Conservation (phyloP, 2,329 filamentous ascomycete genomes). For the Aspergillus unguis region DNA sequence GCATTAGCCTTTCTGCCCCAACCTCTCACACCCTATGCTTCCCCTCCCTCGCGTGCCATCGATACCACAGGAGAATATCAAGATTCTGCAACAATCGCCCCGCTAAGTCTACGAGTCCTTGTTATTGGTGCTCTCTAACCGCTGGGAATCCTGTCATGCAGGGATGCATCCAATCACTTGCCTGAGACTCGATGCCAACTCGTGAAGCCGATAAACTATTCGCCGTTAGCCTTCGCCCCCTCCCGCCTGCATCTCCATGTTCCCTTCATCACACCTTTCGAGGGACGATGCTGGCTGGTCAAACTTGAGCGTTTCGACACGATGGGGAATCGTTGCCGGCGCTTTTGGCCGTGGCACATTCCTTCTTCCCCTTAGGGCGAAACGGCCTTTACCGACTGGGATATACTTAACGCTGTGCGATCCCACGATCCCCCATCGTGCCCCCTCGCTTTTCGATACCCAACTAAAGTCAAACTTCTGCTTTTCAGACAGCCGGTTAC, state of each 20-base stretch:
- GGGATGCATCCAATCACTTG: constrained; percentile 12
- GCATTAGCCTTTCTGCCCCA: constrained; percentile 15
- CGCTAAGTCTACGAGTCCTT: constrained; percentile 5
- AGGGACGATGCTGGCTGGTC: constrained; percentile 8
- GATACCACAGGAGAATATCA: constrained; percentile 5
- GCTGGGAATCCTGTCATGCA: constrained; percentile 18
- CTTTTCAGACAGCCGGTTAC: background rate
- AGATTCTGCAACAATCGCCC: constrained; percentile 1
- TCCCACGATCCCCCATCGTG: constrained; percentile 6
- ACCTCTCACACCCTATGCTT: constrained; percentile 10
- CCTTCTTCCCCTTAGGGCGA: constrained; percentile 11
- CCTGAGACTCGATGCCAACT: background rate
- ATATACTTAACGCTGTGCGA: constrained; percentile 17
- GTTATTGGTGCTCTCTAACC: constrained; percentile 10
- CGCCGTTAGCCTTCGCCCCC: constrained; percentile 10
- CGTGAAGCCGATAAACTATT: constrained; percentile 6
- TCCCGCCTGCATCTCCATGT: constrained; percentile 18
- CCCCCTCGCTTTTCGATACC: background rate
- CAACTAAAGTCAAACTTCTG: background rate
- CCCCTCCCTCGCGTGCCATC: constrained; percentile 8
- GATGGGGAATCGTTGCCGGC: constrained; percentile 5
- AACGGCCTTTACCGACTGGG: background rate
- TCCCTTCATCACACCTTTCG: constrained; percentile 18
- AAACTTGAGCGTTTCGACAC: constrained; percentile 1
- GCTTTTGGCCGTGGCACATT: constrained; percentile 12